phyloP scores from a whole-genome alignment of 2,329 filamentous ascomycete genomes.

The Paraphaeosphaeria minitans region DNA sequence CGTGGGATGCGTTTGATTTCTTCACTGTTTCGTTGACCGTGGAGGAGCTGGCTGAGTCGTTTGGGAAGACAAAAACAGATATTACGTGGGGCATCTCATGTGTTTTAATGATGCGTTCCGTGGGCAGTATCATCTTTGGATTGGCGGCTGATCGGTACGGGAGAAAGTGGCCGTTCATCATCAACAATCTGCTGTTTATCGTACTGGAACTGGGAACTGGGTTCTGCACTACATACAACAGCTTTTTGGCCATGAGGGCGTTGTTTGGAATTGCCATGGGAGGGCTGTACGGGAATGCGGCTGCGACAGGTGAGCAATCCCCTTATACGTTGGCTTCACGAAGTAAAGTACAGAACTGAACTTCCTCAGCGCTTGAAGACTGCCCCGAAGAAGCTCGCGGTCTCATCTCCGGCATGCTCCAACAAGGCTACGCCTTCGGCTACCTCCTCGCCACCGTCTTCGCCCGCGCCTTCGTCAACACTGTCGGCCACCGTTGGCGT shows the following conservation, averaged over 20 bases:
- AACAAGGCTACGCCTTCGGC: conserved; percentile 68
- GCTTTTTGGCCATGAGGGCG: conserved; percentile 64
- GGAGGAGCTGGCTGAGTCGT: conserved; percentile 57
- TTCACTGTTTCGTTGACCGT: conserved; percentile 66
- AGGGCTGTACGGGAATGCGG: conserved; percentile 65
- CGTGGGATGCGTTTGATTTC: conserved; percentile 62
- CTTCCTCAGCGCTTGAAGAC: conserved; percentile 60
- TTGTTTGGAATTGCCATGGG: conserved; percentile 70
- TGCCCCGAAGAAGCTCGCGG: conserved; percentile 64
- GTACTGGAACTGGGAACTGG: conserved; percentile 65
- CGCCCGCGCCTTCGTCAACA: conserved; percentile 68
- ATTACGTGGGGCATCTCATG: conserved; percentile 63
- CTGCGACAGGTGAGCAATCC: conserved; percentile 54
- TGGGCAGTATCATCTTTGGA: conserved; percentile 64
- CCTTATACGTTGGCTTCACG: not conserved
- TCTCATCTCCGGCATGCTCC: conserved; percentile 65
- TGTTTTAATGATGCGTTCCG: conserved; percentile 63
- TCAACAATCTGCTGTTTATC: conserved; percentile 67
- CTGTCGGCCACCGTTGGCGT: conserved; percentile 79
- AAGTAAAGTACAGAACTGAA: conserved; percentile 6
- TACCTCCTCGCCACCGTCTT: conserved; percentile 66
- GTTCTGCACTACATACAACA: conserved; percentile 62
- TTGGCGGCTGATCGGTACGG: conserved; percentile 60
- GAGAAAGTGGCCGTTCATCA: conserved; percentile 62
- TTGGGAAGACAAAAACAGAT: conserved; percentile 60